Evolutionary conservation across 23 red algal genomes (phyloP).

Genomic region (Cyanidioschyzon merolae): DNA sequence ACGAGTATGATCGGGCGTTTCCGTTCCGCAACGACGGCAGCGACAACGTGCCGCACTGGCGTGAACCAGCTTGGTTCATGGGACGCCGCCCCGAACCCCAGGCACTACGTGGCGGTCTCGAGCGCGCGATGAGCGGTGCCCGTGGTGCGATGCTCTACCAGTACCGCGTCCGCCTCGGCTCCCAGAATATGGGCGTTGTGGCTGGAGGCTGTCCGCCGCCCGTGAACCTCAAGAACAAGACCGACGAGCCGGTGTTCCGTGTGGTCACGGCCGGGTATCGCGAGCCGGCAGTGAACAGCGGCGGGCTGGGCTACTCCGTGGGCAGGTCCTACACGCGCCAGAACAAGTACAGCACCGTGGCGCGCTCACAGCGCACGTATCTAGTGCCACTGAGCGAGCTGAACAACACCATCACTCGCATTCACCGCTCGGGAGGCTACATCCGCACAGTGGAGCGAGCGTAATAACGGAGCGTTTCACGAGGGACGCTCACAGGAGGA

Average conservation of each 20-base stretch:
- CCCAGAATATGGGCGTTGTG: slow-evolving; percentile 13
- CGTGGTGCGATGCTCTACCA: slow-evolving; percentile 6
- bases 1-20: slow-evolving; percentile 57
- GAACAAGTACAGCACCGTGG: slow-evolving; percentile 9
- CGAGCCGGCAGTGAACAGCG: slow-evolving; percentile 13
- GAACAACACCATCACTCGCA: slow-evolving; percentile 1
- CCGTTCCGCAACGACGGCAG: slow-evolving; percentile 14
- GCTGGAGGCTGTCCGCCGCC: background rate
- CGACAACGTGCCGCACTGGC: slow-evolving; percentile 16
- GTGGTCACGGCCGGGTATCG: slow-evolving; percentile 9
- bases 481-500: too few species aligned
- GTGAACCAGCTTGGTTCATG: slow-evolving; percentile 9
- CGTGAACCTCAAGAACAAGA: slow-evolving; percentile 18
- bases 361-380: background rate
- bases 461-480: background rate
- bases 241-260: slow-evolving; percentile 13
- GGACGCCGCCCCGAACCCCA: slow-evolving; percentile 2
- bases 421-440: background rate
- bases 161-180: slow-evolving; percentile 9
- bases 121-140: slow-evolving; percentile 1
- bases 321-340: background rate
- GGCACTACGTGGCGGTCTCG: slow-evolving; percentile 4
- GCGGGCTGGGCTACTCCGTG: slow-evolving; percentile 7
- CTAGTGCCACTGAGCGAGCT: slow-evolving; percentile 11
- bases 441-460: slow-evolving; percentile 2